phyloP scores from a whole-genome alignment of 805 yeast genomes.

The Metschnikowia hibisci region DNA sequence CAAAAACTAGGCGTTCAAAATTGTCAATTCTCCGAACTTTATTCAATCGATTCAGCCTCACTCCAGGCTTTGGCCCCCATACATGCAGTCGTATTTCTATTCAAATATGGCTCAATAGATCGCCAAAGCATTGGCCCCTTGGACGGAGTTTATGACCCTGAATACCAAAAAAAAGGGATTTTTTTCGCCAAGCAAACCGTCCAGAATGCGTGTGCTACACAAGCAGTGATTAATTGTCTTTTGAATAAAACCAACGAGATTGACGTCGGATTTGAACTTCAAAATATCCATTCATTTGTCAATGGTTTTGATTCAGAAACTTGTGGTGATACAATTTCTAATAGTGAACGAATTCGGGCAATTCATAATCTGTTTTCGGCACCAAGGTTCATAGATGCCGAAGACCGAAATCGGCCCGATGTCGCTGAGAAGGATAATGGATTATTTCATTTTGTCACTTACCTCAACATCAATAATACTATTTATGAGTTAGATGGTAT shows the following conservation, averaged over 20 bases:
- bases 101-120: slow-evolving; percentile 51
- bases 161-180: slow-evolving; percentile 33
- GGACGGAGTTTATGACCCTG: slow-evolving; percentile 41
- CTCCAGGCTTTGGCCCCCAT: slow-evolving; percentile 38
- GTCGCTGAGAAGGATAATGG: slow-evolving; percentile 45
- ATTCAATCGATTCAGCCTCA: slow-evolving; percentile 46
- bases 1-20: slow-evolving; percentile 50
- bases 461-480: slow-evolving; percentile 39
- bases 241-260: slow-evolving; percentile 39
- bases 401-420: slow-evolving; percentile 23
- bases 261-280: slow-evolving; percentile 47
- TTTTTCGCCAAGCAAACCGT: slow-evolving; percentile 63
- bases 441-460: slow-evolving; percentile 59
- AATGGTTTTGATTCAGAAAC: slow-evolving; percentile 51
- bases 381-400: slow-evolving; percentile 51
- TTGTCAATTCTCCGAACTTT: slow-evolving; percentile 56
- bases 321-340: slow-evolving; percentile 59
- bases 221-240: slow-evolving; percentile 58
- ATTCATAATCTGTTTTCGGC: slow-evolving; percentile 61
- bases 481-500: slow-evolving; percentile 65
- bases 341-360: slow-evolving; percentile 51
- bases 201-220: slow-evolving; percentile 73
- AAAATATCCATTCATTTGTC: slow-evolving; percentile 47
- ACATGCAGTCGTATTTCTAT: slow-evolving; percentile 59
- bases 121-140: slow-evolving; percentile 26